These are phyloP conservation scores for Xerocomellus dryophilus DNA, from an alignment of 768 basidiomycete genomes.

Conservation along the genomic window DNA sequence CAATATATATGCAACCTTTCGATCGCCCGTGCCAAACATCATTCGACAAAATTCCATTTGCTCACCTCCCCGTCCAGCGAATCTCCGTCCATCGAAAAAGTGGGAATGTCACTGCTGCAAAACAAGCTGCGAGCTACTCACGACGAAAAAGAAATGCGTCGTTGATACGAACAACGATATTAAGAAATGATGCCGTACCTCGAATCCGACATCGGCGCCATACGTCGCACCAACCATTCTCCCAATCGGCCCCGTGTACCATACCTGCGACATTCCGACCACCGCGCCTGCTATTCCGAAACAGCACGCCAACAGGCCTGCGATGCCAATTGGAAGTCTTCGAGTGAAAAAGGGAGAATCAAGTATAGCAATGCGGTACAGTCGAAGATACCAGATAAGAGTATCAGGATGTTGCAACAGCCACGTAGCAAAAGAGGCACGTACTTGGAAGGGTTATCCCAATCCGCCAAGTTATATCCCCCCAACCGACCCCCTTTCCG, in stretches of 20 bases:
- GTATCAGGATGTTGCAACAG: background rate
- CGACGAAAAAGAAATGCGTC: background rate
- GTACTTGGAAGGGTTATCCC: constrained; percentile 40
- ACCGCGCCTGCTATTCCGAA: constrained; percentile 49
- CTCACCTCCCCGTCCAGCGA: constrained; percentile 37
- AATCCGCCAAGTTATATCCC: constrained; percentile 52
- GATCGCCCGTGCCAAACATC: background rate
- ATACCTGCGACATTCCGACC: constrained; percentile 50
- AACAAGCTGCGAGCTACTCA: constrained; percentile 41
- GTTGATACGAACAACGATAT: background rate
- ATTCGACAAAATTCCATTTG: background rate
- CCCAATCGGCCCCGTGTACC: constrained; percentile 53
- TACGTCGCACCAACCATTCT: constrained; percentile 37
- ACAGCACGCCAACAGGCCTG: constrained; percentile 45
- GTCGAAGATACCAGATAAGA: background rate
- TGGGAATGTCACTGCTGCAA: constrained; percentile 46
- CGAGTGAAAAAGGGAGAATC: background rate
- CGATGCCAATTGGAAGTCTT: constrained; percentile 47
- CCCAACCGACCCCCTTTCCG: constrained; percentile 38
- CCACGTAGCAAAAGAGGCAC: constrained; percentile 7
- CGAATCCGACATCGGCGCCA: constrained; percentile 56
- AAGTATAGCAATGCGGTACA: background rate
- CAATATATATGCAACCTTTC: too few relatives aligned
- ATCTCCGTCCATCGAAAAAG: constrained; percentile 51
- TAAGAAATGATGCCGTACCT: constrained; percentile 32